phyloP scores from a whole-genome alignment of 225 moss, liverwort and hornwort genomes.

The Antitrichia curtipendula region DNA sequence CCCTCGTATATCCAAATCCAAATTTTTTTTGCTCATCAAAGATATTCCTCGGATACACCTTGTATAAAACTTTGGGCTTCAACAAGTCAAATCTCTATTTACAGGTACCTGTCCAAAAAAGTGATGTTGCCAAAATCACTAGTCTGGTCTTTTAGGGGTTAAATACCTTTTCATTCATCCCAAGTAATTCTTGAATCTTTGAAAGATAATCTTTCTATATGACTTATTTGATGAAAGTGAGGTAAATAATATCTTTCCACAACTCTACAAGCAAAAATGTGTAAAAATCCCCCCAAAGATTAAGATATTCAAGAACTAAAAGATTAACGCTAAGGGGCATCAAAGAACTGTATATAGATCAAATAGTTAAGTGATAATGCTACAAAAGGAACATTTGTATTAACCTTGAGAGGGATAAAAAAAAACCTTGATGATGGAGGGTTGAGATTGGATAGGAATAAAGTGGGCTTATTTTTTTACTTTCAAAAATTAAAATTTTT shows the following conservation, averaged over 20 bases:
- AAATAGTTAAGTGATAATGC: neutral
- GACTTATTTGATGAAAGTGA: neutral
- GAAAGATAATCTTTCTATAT: accelerated
- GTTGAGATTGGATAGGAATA: neutral
- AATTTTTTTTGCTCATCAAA: too few relatives aligned
- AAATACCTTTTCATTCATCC: neutral
- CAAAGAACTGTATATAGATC: too few relatives aligned
- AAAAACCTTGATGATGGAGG: accelerated
- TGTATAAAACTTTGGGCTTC: too few relatives aligned
- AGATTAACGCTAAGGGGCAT: neutral
- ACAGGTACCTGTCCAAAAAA: too few relatives aligned
- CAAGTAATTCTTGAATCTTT: neutral
- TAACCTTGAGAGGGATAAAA: neutral
- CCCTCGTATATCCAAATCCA: too few relatives aligned
- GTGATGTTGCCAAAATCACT: too few relatives aligned
- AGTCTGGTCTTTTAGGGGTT: too few relatives aligned
- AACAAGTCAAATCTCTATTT: too few relatives aligned
- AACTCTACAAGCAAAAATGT: neutral
- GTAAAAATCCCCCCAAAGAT: accelerated
- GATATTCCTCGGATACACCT: too few relatives aligned
- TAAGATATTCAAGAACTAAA: accelerated
- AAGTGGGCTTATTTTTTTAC: neutral
- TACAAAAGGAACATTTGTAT: accelerated
- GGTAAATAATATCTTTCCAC: neutral
- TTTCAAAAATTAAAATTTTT: neutral